Percentiles rank a stretch among this genome's conserved stretches.
Conservation (phyloP, 176 grass and related monocot species). For the Aechmea fasciata region DNA sequence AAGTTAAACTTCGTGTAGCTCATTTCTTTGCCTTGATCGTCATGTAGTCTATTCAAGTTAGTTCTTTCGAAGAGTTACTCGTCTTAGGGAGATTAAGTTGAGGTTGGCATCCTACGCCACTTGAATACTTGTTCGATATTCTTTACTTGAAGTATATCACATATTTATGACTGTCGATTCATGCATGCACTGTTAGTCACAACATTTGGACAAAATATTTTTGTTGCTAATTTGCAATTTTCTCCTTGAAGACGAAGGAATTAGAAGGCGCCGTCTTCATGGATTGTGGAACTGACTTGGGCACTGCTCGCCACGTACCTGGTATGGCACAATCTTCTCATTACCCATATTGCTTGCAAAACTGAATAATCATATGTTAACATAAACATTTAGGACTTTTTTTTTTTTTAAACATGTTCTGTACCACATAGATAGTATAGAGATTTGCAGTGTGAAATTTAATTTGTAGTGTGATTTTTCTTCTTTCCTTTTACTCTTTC, state of each 20-base stretch:
- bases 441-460: too few relatives aligned
- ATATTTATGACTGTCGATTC: background rate
- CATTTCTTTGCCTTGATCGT: background rate
- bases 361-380: slow-evolving; percentile 1
- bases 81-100: too few relatives aligned
- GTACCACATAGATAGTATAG: too few relatives aligned
- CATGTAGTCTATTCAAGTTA: background rate
- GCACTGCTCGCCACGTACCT: slow-evolving; percentile 73
- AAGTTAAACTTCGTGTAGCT: background rate
- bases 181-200: background rate
- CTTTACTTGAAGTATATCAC: too few relatives aligned
- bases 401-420: slow-evolving; percentile 2
- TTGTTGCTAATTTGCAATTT: slow-evolving; percentile 24
- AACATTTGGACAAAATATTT: slow-evolving; percentile 8
- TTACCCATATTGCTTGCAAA: background rate
- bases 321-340: slow-evolving; percentile 31
- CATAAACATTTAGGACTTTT: background rate
- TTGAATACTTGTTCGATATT: too few relatives aligned
- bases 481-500: too few relatives aligned
- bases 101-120: too few relatives aligned
- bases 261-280: slow-evolving; percentile 77
- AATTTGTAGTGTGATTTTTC: too few relatives aligned
- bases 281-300: slow-evolving; percentile 86
- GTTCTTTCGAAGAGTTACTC: too few relatives aligned
- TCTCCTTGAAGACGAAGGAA: slow-evolving; percentile 62